phyloP scores from a whole-genome alignment of 2,329 filamentous ascomycete genomes.

The Exophiala viscosa region DNA sequence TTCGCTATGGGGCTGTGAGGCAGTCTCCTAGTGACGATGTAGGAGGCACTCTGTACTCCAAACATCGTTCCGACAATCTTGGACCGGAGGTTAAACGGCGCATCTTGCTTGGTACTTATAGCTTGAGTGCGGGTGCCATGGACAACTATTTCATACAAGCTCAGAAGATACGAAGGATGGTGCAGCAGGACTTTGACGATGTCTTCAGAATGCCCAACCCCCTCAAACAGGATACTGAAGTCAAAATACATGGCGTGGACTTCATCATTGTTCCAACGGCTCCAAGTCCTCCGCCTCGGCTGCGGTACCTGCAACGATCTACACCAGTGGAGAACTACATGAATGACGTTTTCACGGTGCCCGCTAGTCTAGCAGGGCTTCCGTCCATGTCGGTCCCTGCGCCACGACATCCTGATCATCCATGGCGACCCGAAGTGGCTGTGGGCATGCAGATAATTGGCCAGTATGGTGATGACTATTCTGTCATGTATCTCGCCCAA shows the following conservation, averaged over 20 bases:
- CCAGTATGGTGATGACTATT: constrained; percentile 44
- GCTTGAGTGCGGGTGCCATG: constrained; percentile 81
- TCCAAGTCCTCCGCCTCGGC: constrained; percentile 66
- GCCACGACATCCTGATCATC: constrained; percentile 27
- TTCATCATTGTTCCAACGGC: constrained; percentile 85
- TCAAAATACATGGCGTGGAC: constrained; percentile 64
- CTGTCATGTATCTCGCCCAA: constrained; percentile 23
- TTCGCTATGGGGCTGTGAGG: constrained; percentile 74
- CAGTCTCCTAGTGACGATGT: constrained; percentile 30
- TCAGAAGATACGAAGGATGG: constrained; percentile 77
- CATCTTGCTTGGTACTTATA: constrained; percentile 86
- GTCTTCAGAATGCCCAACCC: constrained; percentile 70
- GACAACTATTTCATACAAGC: constrained; percentile 97
- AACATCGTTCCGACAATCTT: constrained; percentile 69
- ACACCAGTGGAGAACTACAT: constrained; percentile 72
- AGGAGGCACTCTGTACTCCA: constrained; percentile 68
- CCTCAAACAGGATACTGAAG: constrained; percentile 39
- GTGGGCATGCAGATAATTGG: constrained; percentile 47
- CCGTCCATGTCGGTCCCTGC: constrained; percentile 83
- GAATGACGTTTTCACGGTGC: constrained; percentile 95
- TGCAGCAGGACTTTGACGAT: constrained; percentile 80
- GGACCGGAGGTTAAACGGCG: constrained; percentile 81
- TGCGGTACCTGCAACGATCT: constrained; percentile 52
- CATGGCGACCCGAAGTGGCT: constrained; percentile 25
- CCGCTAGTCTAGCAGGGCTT: constrained; percentile 84